A percentile compares a stretch with the other conserved stretches of the same genome.
Conservation (phyloP, 768 basidiomycete species). For the Lyophyllum decastes region DNA sequence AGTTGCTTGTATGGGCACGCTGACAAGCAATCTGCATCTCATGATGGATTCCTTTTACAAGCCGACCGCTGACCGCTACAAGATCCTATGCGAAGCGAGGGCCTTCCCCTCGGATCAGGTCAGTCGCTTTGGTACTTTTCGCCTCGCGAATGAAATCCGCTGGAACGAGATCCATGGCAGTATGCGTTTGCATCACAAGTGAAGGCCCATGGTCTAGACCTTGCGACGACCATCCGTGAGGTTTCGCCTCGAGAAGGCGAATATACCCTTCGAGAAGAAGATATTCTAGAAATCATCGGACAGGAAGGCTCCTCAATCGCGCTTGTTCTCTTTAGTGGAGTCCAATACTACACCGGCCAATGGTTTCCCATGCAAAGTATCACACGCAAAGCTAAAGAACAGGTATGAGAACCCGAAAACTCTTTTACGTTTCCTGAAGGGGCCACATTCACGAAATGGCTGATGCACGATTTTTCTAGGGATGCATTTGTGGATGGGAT, state of each 20-base stretch:
- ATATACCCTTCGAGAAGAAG: conserved; percentile 81
- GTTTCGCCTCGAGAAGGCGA: conserved; percentile 83
- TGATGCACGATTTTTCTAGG: conserved; percentile 48
- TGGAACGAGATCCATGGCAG: conserved; percentile 42
- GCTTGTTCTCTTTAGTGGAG: conserved; percentile 88
- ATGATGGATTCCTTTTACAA: conserved; percentile 95
- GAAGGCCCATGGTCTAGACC: conserved; percentile 73
- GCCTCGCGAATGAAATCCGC: conserved; percentile 14
- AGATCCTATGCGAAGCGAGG: conserved; percentile 91
- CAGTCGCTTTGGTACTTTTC: conserved; percentile 23
- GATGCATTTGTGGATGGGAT: conserved; percentile 94
- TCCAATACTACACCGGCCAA: conserved; percentile 98
- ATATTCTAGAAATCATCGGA: conserved; percentile 78
- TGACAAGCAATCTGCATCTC: conserved; percentile 94
- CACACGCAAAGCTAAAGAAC: conserved; percentile 80
- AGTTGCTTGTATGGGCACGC: conserved; percentile 93
- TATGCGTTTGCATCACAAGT: conserved; percentile 98
- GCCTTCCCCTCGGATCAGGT: conserved; percentile 99
- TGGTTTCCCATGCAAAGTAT: conserved; percentile 86
- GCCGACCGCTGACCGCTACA: conserved; percentile 81
- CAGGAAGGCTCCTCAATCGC: conserved; percentile 79
- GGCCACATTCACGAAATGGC: conserved; percentile 8
- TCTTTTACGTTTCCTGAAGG: conserved; percentile 16
- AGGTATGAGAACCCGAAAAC: conserved; percentile 46
- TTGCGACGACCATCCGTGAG: conserved; percentile 73